phyloP scores from a whole-genome alignment of 371 early-diverging fungal species.

The Nematocida sp. region DNA sequence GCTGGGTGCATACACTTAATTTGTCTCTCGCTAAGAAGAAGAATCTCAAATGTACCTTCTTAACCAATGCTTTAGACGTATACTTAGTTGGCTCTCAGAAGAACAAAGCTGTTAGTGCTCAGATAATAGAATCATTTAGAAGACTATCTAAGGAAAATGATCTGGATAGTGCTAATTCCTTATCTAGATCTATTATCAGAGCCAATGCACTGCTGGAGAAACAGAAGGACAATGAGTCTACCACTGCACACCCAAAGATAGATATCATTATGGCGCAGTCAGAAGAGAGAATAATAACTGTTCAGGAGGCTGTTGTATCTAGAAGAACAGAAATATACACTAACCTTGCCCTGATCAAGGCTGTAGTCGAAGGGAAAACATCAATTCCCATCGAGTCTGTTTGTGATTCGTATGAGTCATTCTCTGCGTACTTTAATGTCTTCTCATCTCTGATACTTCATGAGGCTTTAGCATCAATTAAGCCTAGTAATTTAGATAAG shows the following conservation, averaged over 20 bases:
- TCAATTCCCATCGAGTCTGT: neutral
- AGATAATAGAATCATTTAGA: neutral
- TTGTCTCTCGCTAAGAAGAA: neutral
- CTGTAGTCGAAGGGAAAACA: neutral
- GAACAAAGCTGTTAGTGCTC: neutral
- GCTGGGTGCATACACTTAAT: conserved; percentile 8
- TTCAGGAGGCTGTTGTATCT: no score
- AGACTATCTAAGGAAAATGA: neutral
- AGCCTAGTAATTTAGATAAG: neutral
- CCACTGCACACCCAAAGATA: no score
- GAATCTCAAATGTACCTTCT: conserved; percentile 26
- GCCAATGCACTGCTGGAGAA: neutral
- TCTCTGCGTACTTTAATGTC: conserved; percentile 11
- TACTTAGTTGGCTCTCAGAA: neutral
- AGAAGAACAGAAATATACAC: no score
- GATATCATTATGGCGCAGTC: no score
- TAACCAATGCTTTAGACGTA: conserved; percentile 18
- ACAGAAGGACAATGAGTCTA: neutral
- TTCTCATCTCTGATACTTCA: conserved; percentile 23
- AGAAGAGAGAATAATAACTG: no score
- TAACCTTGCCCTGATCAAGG: neutral
- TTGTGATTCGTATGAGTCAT: neutral
- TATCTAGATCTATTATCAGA: neutral
- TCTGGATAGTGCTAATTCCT: neutral
- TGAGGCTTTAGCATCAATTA: conserved; percentile 3